Conservation (phyloP, 495 filamentous ascomycete species). For the Lepraria neglecta region DNA sequence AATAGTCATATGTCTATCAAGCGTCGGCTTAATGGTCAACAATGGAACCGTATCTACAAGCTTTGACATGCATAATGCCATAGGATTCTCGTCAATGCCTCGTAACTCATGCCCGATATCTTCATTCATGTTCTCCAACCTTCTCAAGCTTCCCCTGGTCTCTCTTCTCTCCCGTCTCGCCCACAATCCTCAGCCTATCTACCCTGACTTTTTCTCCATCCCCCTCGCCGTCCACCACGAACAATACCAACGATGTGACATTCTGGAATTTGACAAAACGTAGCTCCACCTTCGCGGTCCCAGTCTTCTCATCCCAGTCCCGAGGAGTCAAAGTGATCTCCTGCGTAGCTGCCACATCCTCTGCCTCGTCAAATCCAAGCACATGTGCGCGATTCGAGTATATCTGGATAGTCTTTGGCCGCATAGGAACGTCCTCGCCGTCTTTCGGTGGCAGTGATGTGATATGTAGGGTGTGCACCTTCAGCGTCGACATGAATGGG, state of each 20-base stretch:
- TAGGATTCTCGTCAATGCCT: slow-evolving; percentile 8
- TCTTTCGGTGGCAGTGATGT: slow-evolving; percentile 69
- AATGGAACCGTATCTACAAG: not conserved
- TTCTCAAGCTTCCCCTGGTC: slow-evolving; percentile 94
- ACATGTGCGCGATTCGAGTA: slow-evolving; percentile 83
- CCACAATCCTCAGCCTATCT: slow-evolving; percentile 79
- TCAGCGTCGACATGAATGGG: slow-evolving; percentile 82
- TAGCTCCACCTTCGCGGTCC: slow-evolving; percentile 73
- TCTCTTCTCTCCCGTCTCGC: slow-evolving; percentile 87
- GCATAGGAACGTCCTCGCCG: slow-evolving; percentile 70
- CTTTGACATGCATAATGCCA: not conserved
- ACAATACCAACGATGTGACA: slow-evolving; percentile 75
- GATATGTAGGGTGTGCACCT: slow-evolving; percentile 84
- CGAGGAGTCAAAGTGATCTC: slow-evolving; percentile 59
- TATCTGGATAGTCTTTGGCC: slow-evolving; percentile 76
- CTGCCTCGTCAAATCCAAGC: slow-evolving; percentile 91
- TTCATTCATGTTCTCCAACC: slow-evolving; percentile 69
- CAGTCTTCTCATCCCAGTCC: slow-evolving; percentile 82
- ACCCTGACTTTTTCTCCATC: slow-evolving; percentile 79
- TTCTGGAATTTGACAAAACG: slow-evolving; percentile 98
- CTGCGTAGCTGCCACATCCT: slow-evolving; percentile 75
- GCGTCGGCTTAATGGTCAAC: too few relatives aligned
- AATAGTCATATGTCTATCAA: too few relatives aligned
- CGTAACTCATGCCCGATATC: slow-evolving; percentile 37
- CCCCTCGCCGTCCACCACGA: slow-evolving; percentile 83